Evolutionary conservation across 1,284 basidiomycete genomes (phyloP), one percentile per base, ranked within the genome.

Genomic region (Ganoderma resinaceum): DNA sequence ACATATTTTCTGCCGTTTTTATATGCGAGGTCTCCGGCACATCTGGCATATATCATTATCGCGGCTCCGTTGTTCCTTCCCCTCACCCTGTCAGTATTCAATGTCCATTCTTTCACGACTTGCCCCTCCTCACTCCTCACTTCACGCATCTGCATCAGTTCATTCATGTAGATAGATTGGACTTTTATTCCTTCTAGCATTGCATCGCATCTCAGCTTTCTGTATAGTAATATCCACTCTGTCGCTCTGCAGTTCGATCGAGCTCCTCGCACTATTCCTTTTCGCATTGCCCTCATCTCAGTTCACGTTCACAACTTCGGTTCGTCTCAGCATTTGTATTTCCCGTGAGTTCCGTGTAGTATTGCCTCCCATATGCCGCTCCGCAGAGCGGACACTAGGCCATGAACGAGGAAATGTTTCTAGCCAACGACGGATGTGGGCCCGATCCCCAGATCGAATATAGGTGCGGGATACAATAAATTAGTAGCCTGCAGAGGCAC

Each of bases 371-470:
- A 61, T 75, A 66, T 72, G 75, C 72, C 76, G 75, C 75, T 76
- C 77, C 76, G 76, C 73, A 76, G 77, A 76, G 75, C 77, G 75
- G 74, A 73, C 72, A 58, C 66, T 57, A 60, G 63, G 58, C 58
- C 53, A 61, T 60, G 70, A 69, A 70, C 66, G 63, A 73, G 68
- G 62, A 70, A 66, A 65, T 31, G 60, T 55, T 64, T 26, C n/a
- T 8, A 40, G 38, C 35, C 46, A 49, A 11, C 46, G 46, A 8
- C n/a, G 53, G 65, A 43, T 20, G 29, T 58, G 31, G 29, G 52
- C 40, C 16, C 35, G 55, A 43, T 46, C 61, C 46, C 43, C 31
- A n/a, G 23, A 52, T 5, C 31, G 35, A 38, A n/a, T n/a, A 26
- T 46, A 31, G 20, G 16, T 33, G 61, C 9, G 20, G 20, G 14